A percentile compares a stretch with the other conserved stretches of the same genome.
Conservation (phyloP, 768 basidiomycete genomes). For the Amyloporia xantha region DNA sequence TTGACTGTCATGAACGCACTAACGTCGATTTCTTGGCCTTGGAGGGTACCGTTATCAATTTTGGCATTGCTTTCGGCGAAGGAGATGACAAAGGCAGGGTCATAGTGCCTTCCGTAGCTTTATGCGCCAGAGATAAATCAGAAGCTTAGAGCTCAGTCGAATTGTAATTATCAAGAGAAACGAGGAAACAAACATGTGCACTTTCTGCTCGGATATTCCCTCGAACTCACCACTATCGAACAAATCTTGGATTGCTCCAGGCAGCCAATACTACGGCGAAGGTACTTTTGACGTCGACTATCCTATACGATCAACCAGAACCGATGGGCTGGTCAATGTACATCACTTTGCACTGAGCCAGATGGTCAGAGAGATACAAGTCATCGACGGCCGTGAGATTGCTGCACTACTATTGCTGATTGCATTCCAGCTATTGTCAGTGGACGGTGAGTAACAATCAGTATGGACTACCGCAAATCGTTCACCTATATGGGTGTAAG, state of each 20-base stretch:
- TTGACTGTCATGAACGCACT: conserved; percentile 52
- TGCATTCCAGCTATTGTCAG: conserved; percentile 52
- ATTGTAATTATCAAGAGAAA: neutral
- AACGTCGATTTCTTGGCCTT: conserved; percentile 46
- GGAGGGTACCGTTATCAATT: conserved; percentile 37
- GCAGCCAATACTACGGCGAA: conserved; percentile 48
- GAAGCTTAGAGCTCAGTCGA: conserved; percentile 14
- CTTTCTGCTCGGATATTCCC: conserved; percentile 48
- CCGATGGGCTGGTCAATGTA: conserved; percentile 69
- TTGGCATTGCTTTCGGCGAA: conserved; percentile 56
- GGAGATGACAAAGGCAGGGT: conserved; percentile 55
- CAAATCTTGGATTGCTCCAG: conserved; percentile 59
- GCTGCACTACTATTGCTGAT: conserved; percentile 59
- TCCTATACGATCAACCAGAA: conserved; percentile 57
- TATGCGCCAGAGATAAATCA: conserved; percentile 60
- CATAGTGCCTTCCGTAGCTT: conserved; percentile 66
- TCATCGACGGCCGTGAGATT: no score
- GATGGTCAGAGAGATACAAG: no score
- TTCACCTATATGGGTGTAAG: conserved; percentile 55
- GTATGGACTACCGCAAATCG: neutral
- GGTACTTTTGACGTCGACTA: conserved; percentile 50
- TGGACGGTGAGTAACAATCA: no score
- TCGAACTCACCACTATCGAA: conserved; percentile 51
- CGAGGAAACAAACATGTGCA: conserved; percentile 24
- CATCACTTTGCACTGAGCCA: no score